These are phyloP conservation scores for Paramarasmius palmivorus DNA, from an alignment of 1,284 basidiomycete species.

Conservation along the genomic window DNA sequence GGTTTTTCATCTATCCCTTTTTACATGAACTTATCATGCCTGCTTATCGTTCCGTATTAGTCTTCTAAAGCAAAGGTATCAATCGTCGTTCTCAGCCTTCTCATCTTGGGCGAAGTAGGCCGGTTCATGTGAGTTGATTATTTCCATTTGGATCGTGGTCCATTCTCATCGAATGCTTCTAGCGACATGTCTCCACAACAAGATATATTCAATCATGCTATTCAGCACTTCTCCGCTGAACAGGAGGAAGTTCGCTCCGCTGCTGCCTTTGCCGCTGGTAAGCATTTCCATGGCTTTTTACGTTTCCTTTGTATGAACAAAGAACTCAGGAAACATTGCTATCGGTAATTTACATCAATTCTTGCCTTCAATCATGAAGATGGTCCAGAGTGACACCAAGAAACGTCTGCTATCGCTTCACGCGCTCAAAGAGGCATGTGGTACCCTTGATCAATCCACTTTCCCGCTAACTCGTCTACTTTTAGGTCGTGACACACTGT, in stretches of 20 bases:
- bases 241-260: slow-evolving; percentile 86
- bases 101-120: slow-evolving; percentile 89
- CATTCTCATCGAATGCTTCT: slow-evolving; percentile 10
- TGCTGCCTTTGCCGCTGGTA: slow-evolving; percentile 90
- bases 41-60: slow-evolving; percentile 38
- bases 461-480: neutral
- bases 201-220: slow-evolving; percentile 73
- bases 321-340: slow-evolving; percentile 80
- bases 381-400: slow-evolving; percentile 77
- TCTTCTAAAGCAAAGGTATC: slow-evolving; percentile 66
- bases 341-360: slow-evolving; percentile 88
- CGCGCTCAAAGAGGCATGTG: slow-evolving; percentile 86
- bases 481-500: slow-evolving; percentile 87
- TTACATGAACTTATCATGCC: neutral
- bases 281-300: slow-evolving; percentile 15
- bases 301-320: slow-evolving; percentile 17
- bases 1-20: slow-evolving; percentile 1
- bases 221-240: slow-evolving; percentile 73
- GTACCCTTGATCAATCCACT: neutral
- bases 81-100: slow-evolving; percentile 77
- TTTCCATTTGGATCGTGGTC: no score
- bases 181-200: slow-evolving; percentile 83
- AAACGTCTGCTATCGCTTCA: slow-evolving; percentile 85
- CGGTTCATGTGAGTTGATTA: slow-evolving; percentile 67
- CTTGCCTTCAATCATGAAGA: slow-evolving; percentile 82